Evolutionary conservation across 148 eudicot genomes (phyloP), one percentile per base, ranked within the genome.

Genomic region (Fagopyrum esculentum): DNA sequence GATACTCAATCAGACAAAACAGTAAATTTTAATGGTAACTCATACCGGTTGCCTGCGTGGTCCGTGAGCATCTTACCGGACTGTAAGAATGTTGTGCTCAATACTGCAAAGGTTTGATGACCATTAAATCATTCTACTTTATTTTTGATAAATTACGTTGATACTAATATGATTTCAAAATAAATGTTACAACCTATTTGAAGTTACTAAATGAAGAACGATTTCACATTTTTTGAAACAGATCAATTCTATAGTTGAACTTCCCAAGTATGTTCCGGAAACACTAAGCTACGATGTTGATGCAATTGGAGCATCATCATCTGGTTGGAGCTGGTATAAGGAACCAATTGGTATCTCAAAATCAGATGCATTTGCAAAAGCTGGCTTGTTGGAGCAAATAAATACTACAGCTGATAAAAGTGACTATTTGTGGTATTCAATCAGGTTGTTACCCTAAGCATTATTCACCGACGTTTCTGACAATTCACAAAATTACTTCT

Each of bases 1-100:
- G 97, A 79, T 73, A 81, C 86, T 10, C 82, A 88, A 76, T 85
- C 88, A 11, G 93, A 86, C 78, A 93, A 91, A 78, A 89, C 85
- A 16, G 92, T 92, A 61, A 86, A 72, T 6, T 95, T 86, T 73
- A 89, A 88, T 70, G 97, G 99, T 52, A 90, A 89, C 49, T 87
- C 92, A 30, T 95, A 95, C 72, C 79, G 76, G 66, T 74, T 95
- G 80, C 99, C 99, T 72, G 89, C 96, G 52, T 95, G 99, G 99
- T 95, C 99, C 63, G 99, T 95, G 75, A 95, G 96, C 94, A 92
- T 95, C 83, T 89, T 95, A 80, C 99, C 97, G 56, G 99, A 95
- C 87, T 95, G 99, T 89, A 92, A 92, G 85, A 90, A 81, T 80
- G 99, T 92, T 22, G 97, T 77, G 59, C 85, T 90, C 45, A 92